Evolutionary conservation across 148 eudicot species (phyloP).

Genomic region (Polygonum maritimum): DNA sequence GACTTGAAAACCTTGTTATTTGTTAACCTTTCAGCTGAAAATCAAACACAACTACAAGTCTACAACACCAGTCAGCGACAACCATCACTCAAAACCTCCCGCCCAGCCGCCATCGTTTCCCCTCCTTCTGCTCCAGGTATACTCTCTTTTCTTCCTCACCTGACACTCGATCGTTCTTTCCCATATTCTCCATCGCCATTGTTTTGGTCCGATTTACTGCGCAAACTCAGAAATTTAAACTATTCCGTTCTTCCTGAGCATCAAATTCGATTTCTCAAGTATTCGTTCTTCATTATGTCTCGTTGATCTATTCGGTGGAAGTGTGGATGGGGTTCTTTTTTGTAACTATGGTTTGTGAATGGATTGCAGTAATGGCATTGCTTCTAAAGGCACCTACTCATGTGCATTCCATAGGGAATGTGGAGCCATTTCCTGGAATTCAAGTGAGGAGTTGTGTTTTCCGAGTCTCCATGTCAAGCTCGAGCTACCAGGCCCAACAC

Average conservation of each 20-base stretch:
- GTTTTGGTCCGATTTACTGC: not conserved
- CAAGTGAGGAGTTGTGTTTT: not conserved
- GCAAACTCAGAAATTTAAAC: not conserved
- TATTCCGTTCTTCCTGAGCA: not conserved
- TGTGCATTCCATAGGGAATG: not conserved
- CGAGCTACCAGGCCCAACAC: not conserved
- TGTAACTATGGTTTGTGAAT: not conserved
- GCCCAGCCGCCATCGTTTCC: not conserved
- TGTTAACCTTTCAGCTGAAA: not conserved
- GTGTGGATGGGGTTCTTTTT: not conserved
- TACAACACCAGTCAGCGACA: not conserved
- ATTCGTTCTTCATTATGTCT: not conserved
- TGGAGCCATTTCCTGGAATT: not conserved
- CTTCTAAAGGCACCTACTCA: not conserved
- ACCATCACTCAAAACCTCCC: not conserved
- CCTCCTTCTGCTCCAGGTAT: not conserved
- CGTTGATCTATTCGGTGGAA: not conserved
- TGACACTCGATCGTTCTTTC: not conserved
- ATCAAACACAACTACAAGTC: not conserved
- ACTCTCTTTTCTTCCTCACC: not conserved
- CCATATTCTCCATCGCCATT: not conserved
- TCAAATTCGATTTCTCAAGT: not conserved
- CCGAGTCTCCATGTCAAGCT: slow-evolving; percentile 7
- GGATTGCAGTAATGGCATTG: slow-evolving; percentile 7
- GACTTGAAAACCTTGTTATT: not conserved